Conservation (phyloP, 768 basidiomycete genomes). For the Tephrocybe sp. region DNA sequence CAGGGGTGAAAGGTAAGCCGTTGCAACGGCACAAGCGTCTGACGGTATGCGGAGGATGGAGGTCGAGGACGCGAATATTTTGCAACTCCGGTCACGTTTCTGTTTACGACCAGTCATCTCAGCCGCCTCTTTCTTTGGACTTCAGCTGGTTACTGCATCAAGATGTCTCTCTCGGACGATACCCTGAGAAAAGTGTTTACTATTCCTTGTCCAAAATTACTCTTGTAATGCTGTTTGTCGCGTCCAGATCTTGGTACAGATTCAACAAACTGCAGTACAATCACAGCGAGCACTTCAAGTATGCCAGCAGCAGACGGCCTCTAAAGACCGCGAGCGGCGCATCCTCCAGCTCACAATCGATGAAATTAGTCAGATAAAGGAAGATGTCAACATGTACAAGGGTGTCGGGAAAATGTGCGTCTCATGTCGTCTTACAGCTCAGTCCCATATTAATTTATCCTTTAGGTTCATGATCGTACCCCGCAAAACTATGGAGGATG, state of each 20-base stretch:
- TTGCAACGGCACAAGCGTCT: constrained; percentile 4
- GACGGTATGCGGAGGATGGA: constrained; percentile 9
- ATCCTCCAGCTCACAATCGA: constrained; percentile 87
- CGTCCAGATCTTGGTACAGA: constrained; percentile 83
- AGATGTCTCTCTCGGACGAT: constrained; percentile 26
- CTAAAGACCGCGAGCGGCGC: constrained; percentile 86
- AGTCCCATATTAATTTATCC: not conserved
- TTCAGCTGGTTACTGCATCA: constrained; percentile 4
- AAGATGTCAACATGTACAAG: constrained; percentile 82
- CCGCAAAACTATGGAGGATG: constrained; percentile 71
- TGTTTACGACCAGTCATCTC: not conserved
- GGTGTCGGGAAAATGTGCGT: constrained; percentile 94
- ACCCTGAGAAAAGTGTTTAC: constrained; percentile 56
- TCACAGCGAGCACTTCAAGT: constrained; percentile 78
- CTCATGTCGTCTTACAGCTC: not conserved
- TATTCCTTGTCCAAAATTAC: constrained; percentile 6
- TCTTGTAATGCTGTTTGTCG: constrained; percentile 19
- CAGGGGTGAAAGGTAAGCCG: not conserved
- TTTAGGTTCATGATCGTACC: constrained; percentile 89
- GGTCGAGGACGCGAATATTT: constrained; percentile 22
- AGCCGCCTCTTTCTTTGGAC: not conserved
- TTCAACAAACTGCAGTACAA: constrained; percentile 86
- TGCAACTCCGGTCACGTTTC: constrained; percentile 28
- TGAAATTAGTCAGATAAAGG: constrained; percentile 71
- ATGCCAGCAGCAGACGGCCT: constrained; percentile 68